Conservation (phyloP, 495 filamentous ascomycete species). For the Podospora pseudocomata region DNA sequence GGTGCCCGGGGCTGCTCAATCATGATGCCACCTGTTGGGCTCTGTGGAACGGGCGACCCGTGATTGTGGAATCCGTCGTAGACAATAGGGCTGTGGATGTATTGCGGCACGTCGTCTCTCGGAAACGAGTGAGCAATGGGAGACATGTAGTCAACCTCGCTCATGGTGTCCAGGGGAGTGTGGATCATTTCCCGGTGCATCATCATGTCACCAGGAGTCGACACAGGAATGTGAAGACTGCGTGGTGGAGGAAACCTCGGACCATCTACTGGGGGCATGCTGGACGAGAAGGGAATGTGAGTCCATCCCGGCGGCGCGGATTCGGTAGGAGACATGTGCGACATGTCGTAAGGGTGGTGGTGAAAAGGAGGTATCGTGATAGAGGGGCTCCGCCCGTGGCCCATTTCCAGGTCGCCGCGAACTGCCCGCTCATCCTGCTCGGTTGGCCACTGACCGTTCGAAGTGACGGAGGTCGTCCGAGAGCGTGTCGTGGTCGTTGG, state of each 20-base stretch:
- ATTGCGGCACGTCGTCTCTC: conserved; percentile 48
- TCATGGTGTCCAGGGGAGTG: conserved; percentile 50
- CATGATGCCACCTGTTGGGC: conserved; percentile 50
- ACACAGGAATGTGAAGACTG: conserved; percentile 23
- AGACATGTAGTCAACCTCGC: conserved; percentile 54
- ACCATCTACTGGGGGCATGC: conserved; percentile 25
- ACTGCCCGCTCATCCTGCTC: conserved; percentile 33
- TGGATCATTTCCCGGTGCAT: conserved; percentile 45
- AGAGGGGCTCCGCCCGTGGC: conserved; percentile 22
- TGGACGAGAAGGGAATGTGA: conserved; percentile 31
- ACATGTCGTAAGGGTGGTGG: conserved; percentile 39
- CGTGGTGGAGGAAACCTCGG: conserved; percentile 26
- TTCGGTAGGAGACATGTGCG: conserved; percentile 37
- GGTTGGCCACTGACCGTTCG: conserved; percentile 36
- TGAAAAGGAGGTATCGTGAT: conserved; percentile 32
- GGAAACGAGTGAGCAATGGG: conserved; percentile 49
- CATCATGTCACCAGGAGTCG: conserved; percentile 41
- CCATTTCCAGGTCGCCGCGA: conserved; percentile 29
- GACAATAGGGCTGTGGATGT: conserved; percentile 49
- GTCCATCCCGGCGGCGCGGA: conserved; percentile 33
- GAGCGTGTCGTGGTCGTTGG: conserved; percentile 30
- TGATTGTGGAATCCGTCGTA: conserved; percentile 50
- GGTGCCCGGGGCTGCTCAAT: conserved; percentile 48
- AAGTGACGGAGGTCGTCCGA: conserved; percentile 38
- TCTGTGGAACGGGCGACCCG: conserved; percentile 46